Base-by-base conservation (phyloP, 305 asterid species). In the Ilex paraguariensis region DNA sequence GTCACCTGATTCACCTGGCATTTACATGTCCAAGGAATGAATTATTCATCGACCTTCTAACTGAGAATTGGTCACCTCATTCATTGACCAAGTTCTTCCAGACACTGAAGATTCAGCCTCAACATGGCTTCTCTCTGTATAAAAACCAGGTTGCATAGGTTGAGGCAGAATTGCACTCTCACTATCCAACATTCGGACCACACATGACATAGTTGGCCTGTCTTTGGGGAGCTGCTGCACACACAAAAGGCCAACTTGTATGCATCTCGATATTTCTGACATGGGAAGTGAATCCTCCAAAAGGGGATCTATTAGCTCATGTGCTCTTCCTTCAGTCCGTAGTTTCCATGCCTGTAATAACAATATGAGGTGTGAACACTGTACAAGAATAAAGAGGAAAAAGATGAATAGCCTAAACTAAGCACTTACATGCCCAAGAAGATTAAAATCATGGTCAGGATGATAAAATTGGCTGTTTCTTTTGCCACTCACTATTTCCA, bases 371-470 rank as follows among this genome's bases (percentile, higher is more conserved):
- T 36, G 6, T 36, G 42, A 36, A 56, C 70, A 4, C 42, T 21
- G 28, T 21, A 21, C 28, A 21, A 21, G 28, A 21, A 21, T 21
- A 21, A 21, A 21, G 28, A 21, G 28, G 28, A 21, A 21, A 2
- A 21, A 21, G 28, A 21, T 21, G 28, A 21, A 21, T 21, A 21
- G 28, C 28, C 28, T 21, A 16, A 14, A 6, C 13, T 5, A 5
- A 55, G 13, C 12, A 55, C 59, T 55, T 55, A 55, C 59, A 56
- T 30, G 44, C 28, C 60, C 60, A 7, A 32, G 42, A 56, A 56
- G 60, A 13, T 56, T 56, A 13, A 28, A 40, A 40, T 56, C 17
- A n/a, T 56, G 44, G n/a, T 32, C 44, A 5, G 10, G 14, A 31
- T 56, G 60, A 56, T 28, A 6, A 14, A 52, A 52, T 14, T 21